These are phyloP conservation scores for Penicillium longicatenatum DNA, from an alignment of 495 filamentous ascomycete genomes.

Conservation along the genomic window DNA sequence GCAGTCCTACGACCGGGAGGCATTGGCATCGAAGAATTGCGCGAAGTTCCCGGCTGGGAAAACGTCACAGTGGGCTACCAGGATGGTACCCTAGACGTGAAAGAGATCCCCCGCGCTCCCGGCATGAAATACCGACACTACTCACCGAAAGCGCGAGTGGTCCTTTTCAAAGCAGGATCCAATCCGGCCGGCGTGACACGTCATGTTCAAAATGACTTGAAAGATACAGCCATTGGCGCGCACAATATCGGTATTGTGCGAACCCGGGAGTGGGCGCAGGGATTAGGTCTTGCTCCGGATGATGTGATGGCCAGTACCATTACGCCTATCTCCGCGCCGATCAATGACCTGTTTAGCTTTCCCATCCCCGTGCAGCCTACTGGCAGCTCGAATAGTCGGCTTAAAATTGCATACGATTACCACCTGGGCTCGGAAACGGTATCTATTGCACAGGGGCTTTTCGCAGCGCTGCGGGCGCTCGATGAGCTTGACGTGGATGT, in stretches of 20 bases:
- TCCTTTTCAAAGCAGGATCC: slow-evolving; percentile 69
- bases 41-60: slow-evolving; percentile 78
- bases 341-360: slow-evolving; percentile 36
- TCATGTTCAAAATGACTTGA: slow-evolving; percentile 39
- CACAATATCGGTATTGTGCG: slow-evolving; percentile 50
- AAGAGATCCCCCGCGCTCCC: slow-evolving; percentile 71
- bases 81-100: slow-evolving; percentile 53
- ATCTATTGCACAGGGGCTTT: slow-evolving; percentile 80
- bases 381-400: slow-evolving; percentile 22
- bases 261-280: slow-evolving; percentile 46
- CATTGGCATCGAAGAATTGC: slow-evolving; percentile 81
- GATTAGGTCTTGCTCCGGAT: slow-evolving; percentile 32
- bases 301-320: slow-evolving; percentile 28
- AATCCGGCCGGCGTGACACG: slow-evolving; percentile 31
- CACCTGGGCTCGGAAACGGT: slow-evolving; percentile 66
- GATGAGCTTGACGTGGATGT: slow-evolving; percentile 77
- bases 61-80: slow-evolving; percentile 72
- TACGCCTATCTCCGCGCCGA: slow-evolving; percentile 28
- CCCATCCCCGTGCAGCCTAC: slow-evolving; percentile 33
- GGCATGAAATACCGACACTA: slow-evolving; percentile 99
- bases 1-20: slow-evolving; percentile 85
- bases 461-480: slow-evolving; percentile 82
- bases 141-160: slow-evolving; percentile 83
- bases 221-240: slow-evolving; percentile 39
- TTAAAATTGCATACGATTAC: slow-evolving; percentile 49